Base-by-base conservation (phyloP, 306 rosid species). In the Sophora flavescens region DNA sequence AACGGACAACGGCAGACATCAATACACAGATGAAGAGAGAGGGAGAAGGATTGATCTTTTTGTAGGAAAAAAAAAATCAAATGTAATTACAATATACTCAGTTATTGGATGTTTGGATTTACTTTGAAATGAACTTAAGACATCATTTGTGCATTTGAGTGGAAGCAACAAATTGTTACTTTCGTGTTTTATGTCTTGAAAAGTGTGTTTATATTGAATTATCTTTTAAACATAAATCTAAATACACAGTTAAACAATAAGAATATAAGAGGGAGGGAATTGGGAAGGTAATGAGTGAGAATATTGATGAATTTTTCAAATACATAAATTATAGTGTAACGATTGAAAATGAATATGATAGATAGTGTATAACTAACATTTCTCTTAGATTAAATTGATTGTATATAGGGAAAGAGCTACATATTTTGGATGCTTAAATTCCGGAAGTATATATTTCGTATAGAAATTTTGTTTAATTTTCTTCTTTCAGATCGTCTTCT, bases 331-430 rank as follows among this genome's bases (percentile, higher is more conserved):
- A 64, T 76, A 15, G 30, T 68, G 80, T 59, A 60, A 76, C 73
- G 22, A 22, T 22, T 22, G 22, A 22, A 22, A 1, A 22, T 22
- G 22, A 22, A n/a, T n/a, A n/a, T n/a, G n/a, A n/a, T 22, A 22
- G 1, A 22, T 22, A 22, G 22, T 22, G 22, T 22, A 1, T 22
- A 22, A 1, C 22, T 22, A 22, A 22, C 22, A 22, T 22, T 22
- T 22, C 22, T 22, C 22, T 22, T 22, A 56, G 41, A 63, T 69
- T 47, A 47, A 68, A 66, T 68, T 68, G 10, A 84, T 10, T 86
- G 87, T 82, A 85, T 63, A 85, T 63, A 84, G 85, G 59, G 18
- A 58, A 77, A 74, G 72, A 53, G 50, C 18, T 74, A 67, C 68
- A 74, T 74, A 64, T 39, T 68, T 70, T 81, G 62, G 75, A 70